phyloP scores from a whole-genome alignment of 345 rosid genomes.

The Isatis tinctoria region DNA sequence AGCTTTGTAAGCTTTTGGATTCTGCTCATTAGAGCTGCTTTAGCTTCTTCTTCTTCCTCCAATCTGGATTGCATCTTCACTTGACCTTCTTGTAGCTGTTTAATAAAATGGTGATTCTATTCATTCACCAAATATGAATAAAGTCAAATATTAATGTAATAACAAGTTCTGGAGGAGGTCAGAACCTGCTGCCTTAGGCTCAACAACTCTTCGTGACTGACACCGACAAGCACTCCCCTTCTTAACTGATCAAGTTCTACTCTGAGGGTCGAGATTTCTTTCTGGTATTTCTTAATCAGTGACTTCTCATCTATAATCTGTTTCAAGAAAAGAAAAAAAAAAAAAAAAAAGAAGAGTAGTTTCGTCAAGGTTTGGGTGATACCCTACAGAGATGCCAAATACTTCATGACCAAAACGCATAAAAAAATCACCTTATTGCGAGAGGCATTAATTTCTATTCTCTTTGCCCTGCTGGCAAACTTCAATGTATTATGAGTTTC shows the following conservation, averaged over 20 bases:
- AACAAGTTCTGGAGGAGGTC: not conserved
- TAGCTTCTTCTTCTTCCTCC: constrained; percentile 99
- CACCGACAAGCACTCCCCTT: constrained; percentile 80
- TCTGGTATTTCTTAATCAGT: constrained; percentile 93
- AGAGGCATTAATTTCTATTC: constrained; percentile 91
- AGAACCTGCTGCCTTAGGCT: constrained; percentile 86
- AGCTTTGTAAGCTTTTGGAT: constrained; percentile 97
- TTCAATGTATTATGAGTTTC: constrained; percentile 98
- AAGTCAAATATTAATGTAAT: not conserved
- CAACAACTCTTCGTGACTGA: constrained; percentile 94
- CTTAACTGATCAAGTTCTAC: constrained; percentile 85
- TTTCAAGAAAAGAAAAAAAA: not conserved
- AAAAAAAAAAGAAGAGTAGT: not conserved
- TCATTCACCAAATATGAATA: not conserved
- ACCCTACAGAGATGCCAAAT: not conserved
- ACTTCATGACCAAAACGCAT: not conserved
- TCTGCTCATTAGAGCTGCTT: constrained; percentile 99
- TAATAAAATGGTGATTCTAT: constrained; percentile 13
- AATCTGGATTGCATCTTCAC: constrained; percentile 99
- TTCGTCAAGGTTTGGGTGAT: not conserved
- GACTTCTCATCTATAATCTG: constrained; percentile 97
- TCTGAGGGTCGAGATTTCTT: constrained; percentile 91
- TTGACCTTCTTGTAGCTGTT: constrained; percentile 97
- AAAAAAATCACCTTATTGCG: constrained; percentile 75
- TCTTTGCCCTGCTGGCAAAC: constrained; percentile 97